These are phyloP conservation scores for Xylariaceae sp. DNA, from an alignment of 2,329 filamentous ascomycete genomes.

Conservation along the genomic window DNA sequence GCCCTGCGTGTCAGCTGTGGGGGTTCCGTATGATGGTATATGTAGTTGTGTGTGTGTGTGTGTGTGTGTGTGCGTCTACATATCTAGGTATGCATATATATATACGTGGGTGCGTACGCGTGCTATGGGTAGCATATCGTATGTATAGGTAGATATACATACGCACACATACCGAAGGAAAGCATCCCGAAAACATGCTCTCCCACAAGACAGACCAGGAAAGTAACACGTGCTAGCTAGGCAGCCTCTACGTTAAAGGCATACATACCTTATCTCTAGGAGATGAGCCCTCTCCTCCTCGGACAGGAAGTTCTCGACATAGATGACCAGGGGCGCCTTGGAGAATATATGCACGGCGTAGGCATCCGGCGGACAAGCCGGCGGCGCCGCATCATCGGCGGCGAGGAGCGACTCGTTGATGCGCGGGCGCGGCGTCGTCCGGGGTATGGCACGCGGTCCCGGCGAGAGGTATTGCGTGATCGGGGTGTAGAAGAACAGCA, in stretches of 20 bases:
- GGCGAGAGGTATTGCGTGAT: slow-evolving; percentile 43
- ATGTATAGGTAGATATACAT: not conserved
- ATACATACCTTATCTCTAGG: slow-evolving; percentile 53
- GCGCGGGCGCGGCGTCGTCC: slow-evolving; percentile 46
- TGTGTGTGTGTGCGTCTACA: not conserved
- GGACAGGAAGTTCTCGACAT: slow-evolving; percentile 55
- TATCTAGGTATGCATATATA: not conserved
- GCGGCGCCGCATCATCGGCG: slow-evolving; percentile 43
- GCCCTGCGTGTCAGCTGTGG: too few species aligned
- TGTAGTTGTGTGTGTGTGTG: too few species aligned
- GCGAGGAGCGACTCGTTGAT: slow-evolving; percentile 57
- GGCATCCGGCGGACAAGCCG: slow-evolving; percentile 42
- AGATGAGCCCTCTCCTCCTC: slow-evolving; percentile 49
- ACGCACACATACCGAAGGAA: not conserved
- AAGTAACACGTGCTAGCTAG: not conserved
- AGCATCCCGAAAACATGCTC: not conserved
- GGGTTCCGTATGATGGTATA: too few species aligned
- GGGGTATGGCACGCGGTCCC: slow-evolving; percentile 29
- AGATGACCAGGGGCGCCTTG: slow-evolving; percentile 55
- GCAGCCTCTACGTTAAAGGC: too few species aligned
- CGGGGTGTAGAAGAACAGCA: slow-evolving; percentile 50
- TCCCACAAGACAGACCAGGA: not conserved
- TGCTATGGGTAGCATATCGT: not conserved
- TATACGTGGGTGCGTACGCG: too few species aligned
- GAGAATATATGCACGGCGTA: slow-evolving; percentile 53